These are phyloP conservation scores for Antarctomyces pellizariae DNA, from an alignment of 495 filamentous ascomycete species.

Conservation along the genomic window DNA sequence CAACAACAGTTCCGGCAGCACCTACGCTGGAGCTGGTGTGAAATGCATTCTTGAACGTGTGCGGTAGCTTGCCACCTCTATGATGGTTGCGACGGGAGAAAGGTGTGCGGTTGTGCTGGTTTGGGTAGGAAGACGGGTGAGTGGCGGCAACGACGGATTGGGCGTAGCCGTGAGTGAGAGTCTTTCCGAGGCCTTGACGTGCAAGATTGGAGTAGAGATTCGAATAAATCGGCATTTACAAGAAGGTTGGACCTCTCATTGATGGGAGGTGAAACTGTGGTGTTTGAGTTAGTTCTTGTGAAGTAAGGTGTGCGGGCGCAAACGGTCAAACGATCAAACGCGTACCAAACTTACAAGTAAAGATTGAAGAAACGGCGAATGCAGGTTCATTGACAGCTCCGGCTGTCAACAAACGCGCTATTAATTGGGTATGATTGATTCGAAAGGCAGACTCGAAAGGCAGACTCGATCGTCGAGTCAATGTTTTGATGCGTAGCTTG, in stretches of 20 bases:
- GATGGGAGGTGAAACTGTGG: conserved; percentile 15
- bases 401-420: conserved; percentile 40
- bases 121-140: conserved; percentile 63
- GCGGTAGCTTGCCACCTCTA: conserved; percentile 32
- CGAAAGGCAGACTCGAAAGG: too few species aligned
- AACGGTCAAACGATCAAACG: conserved; percentile 1
- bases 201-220: conserved; percentile 59
- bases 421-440: too few species aligned
- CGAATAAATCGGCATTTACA: conserved; percentile 39
- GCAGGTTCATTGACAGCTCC: conserved; percentile 48
- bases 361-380: conserved; percentile 17
- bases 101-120: conserved; percentile 34
- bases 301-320: background rate
- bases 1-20: conserved; percentile 11
- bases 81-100: conserved; percentile 14
- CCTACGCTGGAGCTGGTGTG: conserved; percentile 21
- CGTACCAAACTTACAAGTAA: background rate
- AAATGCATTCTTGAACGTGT: conserved; percentile 57
- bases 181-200: conserved; percentile 89
- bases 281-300: background rate
- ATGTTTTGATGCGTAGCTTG: too few species aligned
- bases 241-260: conserved; percentile 14
- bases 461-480: too few species aligned
- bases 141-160: conserved; percentile 92
- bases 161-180: conserved; percentile 90